Conservation (phyloP, 176 grass and related monocot species). For the Tillandsia leiboldiana region DNA sequence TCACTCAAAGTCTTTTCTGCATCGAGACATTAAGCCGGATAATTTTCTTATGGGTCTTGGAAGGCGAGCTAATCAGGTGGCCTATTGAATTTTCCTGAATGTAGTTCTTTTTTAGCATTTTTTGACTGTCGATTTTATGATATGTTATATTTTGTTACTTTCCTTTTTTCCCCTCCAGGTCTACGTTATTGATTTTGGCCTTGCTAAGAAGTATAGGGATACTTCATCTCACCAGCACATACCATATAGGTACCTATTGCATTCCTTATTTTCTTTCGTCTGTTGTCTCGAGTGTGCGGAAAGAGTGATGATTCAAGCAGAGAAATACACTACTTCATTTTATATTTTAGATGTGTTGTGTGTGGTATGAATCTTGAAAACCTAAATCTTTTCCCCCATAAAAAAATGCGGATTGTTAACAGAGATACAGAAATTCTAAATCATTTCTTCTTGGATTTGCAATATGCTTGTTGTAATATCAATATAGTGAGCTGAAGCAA, state of each 20-base stretch:
- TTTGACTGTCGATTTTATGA: conserved; percentile 4
- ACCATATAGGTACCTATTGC: conserved; percentile 56
- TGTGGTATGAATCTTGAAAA: too few relatives aligned
- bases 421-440: too few relatives aligned
- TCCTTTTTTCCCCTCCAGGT: conserved; percentile 28
- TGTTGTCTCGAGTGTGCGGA: background rate
- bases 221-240: conserved; percentile 90
- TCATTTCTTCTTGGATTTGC: too few relatives aligned
- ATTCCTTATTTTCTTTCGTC: background rate
- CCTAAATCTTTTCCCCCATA: too few relatives aligned
- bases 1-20: conserved; percentile 88
- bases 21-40: conserved; percentile 95
- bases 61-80: conserved; percentile 84
- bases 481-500: too few relatives aligned
- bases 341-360: too few relatives aligned
- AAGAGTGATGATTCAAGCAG: too few relatives aligned
- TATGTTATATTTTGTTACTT: background rate
- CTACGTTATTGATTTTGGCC: conserved; percentile 95
- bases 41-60: conserved; percentile 99
- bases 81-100: background rate
- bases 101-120: conserved; percentile 12
- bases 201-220: conserved; percentile 95
- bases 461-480: too few relatives aligned
- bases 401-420: too few relatives aligned
- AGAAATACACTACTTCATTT: too few relatives aligned